Evolutionary conservation across 345 rosid species (phyloP).

Genomic region (Conringia planisiliqua): DNA sequence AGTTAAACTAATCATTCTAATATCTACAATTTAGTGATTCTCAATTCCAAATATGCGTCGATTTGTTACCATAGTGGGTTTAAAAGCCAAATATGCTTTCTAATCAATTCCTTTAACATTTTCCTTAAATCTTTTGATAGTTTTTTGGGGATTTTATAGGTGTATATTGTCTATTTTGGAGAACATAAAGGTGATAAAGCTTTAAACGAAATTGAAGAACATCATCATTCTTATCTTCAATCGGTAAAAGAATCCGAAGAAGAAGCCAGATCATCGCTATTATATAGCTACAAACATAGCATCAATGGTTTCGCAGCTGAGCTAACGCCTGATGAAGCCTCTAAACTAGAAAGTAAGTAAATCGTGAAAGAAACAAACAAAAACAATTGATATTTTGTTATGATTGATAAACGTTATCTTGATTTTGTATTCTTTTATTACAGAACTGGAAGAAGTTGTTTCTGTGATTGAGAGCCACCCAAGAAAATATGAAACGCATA

Average conservation of each 20-base stretch:
- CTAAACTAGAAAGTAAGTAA: constrained; percentile 40
- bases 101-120: neutral
- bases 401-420: neutral
- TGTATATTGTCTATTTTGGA: constrained; percentile 65
- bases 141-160: constrained; percentile 34
- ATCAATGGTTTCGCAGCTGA: constrained; percentile 82
- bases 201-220: constrained; percentile 54
- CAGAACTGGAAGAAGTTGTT: constrained; percentile 66
- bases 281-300: constrained; percentile 88
- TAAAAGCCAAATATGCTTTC: neutral
- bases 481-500: constrained; percentile 55
- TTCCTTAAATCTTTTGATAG: neutral
- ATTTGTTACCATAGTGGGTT: neutral
- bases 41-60: neutral
- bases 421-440: neutral
- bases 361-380: neutral
- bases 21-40: neutral
- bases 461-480: constrained; percentile 49
- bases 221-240: constrained; percentile 57
- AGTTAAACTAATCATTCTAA: neutral
- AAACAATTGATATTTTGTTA: neutral
- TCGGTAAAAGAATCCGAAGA: constrained; percentile 61
- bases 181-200: constrained; percentile 53
- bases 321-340: constrained; percentile 61
- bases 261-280: constrained; percentile 59